Percentiles rank a stretch among this genome's conserved stretches.
Evolutionary conservation across 2,329 filamentous ascomycete species (phyloP).

Genomic region (Monilinia laxa): DNA sequence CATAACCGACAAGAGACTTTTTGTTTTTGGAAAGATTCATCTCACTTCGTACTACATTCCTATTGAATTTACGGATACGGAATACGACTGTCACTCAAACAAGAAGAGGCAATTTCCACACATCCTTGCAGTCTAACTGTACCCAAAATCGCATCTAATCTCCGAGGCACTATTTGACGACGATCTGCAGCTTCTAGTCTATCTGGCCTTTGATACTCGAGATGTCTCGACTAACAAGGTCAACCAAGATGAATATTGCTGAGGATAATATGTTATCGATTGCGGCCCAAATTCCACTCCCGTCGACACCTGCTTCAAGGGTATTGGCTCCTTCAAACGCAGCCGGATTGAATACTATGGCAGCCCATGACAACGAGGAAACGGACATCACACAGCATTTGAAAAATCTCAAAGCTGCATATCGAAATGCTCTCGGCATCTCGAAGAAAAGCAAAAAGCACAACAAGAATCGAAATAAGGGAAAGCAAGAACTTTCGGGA

Average conservation of each 20-base stretch:
- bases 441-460: constrained; percentile 36
- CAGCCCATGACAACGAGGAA: constrained; percentile 29
- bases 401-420: constrained; percentile 40
- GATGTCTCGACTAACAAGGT: constrained; percentile 40
- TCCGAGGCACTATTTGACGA: constrained; percentile 19
- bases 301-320: constrained; percentile 26
- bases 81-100: constrained; percentile 17
- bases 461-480: constrained; percentile 33
- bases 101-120: constrained; percentile 20
- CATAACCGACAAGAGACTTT: constrained; percentile 15
- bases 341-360: constrained; percentile 29
- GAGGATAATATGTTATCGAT: constrained; percentile 36
- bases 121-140: constrained; percentile 16
- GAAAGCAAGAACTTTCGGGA: constrained; percentile 25
- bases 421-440: constrained; percentile 37
- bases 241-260: constrained; percentile 36
- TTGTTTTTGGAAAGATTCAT: constrained; percentile 20
- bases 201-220: constrained; percentile 16
- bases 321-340: constrained; percentile 27
- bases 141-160: constrained; percentile 23
- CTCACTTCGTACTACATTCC: constrained; percentile 22
- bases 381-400: constrained; percentile 33
- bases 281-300: constrained; percentile 30
- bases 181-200: constrained; percentile 20
- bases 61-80: constrained; percentile 19